Conservation (phyloP, 306 rosid species). For the Gastrolobium villosum region DNA sequence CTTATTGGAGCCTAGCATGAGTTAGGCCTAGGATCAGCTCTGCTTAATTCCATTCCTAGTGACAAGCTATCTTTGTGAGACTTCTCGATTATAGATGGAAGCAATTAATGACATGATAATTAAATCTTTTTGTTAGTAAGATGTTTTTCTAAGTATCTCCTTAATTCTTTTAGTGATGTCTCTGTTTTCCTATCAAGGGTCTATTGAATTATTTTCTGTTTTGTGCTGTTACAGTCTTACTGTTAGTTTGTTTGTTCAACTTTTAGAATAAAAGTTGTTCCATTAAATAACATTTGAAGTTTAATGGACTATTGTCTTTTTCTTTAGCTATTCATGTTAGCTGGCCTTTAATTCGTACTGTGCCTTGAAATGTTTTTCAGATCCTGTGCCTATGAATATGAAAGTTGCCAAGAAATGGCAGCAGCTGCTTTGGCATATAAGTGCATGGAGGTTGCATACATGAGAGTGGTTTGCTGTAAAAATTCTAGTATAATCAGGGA, state of each 20-base stretch:
- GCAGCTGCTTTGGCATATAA: slow-evolving; percentile 91
- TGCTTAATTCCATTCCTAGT: too few relatives aligned
- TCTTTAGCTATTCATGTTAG: slow-evolving; percentile 24
- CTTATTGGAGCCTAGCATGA: too few relatives aligned
- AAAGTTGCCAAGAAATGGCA: slow-evolving; percentile 73
- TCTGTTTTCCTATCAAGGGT: not conserved
- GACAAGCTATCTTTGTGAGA: not conserved
- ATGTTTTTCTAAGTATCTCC: not conserved
- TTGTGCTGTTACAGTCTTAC: slow-evolving; percentile 3
- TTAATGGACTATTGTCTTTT: slow-evolving; percentile 27
- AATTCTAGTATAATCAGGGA: slow-evolving; percentile 61
- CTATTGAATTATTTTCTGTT: not conserved
- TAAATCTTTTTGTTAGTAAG: not conserved
- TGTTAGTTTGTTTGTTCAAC: not conserved
- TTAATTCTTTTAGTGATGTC: not conserved
- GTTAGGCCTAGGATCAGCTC: too few relatives aligned
- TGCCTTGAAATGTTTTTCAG: slow-evolving; percentile 59
- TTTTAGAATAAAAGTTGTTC: slow-evolving; percentile 14
- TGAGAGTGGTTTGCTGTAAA: slow-evolving; percentile 77
- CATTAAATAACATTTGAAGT: slow-evolving; percentile 26
- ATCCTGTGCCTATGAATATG: slow-evolving; percentile 80
- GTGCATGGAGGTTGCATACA: slow-evolving; percentile 89
- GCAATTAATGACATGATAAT: not conserved
- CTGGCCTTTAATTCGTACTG: slow-evolving; percentile 34
- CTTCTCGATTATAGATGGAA: not conserved